Evolutionary conservation across 331 rosid species (phyloP).

Genomic region (Arachis monticola): DNA sequence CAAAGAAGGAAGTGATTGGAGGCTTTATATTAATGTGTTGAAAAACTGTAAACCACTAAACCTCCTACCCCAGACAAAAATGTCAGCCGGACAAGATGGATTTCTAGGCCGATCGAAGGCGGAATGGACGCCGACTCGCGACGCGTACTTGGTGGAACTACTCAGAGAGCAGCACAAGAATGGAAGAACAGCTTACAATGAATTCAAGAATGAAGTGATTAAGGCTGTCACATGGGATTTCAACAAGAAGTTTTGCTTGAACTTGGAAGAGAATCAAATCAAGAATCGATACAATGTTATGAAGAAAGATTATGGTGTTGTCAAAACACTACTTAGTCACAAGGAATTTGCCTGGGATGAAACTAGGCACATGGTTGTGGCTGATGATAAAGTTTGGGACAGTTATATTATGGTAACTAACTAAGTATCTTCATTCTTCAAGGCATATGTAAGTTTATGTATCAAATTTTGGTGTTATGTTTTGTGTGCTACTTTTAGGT

Average conservation of each 20-base stretch:
- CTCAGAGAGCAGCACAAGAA: constrained; percentile 43
- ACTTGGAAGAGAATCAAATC: constrained; percentile 55
- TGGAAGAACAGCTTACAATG: constrained; percentile 57
- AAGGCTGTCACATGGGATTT: constrained; percentile 46
- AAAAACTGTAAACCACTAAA: not conserved
- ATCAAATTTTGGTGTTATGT: constrained; percentile 1
- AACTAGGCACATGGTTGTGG: constrained; percentile 51
- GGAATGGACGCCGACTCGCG: constrained; percentile 51
- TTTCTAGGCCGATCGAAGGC: constrained; percentile 47
- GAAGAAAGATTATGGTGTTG: constrained; percentile 55
- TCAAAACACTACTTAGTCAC: constrained; percentile 48
- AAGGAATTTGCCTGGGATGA: constrained; percentile 51
- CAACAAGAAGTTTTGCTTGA: constrained; percentile 44
- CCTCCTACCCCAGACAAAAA: constrained; percentile 7
- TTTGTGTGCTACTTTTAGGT: constrained; percentile 35
- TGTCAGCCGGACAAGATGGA: constrained; percentile 49
- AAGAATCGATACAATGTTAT: constrained; percentile 54
- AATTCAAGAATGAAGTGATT: constrained; percentile 50
- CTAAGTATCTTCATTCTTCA: not conserved
- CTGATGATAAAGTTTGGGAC: constrained; percentile 52
- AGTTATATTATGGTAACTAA: constrained; percentile 41
- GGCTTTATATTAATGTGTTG: not conserved
- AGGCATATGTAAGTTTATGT: constrained; percentile 5
- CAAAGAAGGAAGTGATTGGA: not conserved
- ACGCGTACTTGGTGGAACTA: constrained; percentile 47